Evolutionary conservation across 108 stramenopile species (phyloP), one percentile per base, ranked within the genome.

Genomic region (Fragilaria crotonensis): DNA sequence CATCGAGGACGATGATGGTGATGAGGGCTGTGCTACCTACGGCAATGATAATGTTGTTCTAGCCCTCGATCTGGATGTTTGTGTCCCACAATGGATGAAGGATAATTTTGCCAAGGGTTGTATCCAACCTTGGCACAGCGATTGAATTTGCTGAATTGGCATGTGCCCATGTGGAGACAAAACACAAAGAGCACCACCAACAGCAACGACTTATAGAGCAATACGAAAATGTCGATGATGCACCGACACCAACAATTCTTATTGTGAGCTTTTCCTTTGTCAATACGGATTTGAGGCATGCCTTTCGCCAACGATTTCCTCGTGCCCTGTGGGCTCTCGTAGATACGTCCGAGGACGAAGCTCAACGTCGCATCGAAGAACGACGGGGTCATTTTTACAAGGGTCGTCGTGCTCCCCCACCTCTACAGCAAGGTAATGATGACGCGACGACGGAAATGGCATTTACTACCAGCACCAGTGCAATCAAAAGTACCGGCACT

Each of bases 381-480:
- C 72, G 84, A 45, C 60, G 81, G 59, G 78, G 72, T 9, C 84
- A 85, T 63, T 85, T 85, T 65, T 85, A 85, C 63, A 81, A 77
- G 47, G 78, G 75, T 5, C n/a, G n/a, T n/a, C n/a, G n/a, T n/a
- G 27, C 27, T 14, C 14, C 53, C 22, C 5, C 54, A n/a, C n/a
- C n/a, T n/a, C n/a, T n/a, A n/a, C n/a, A n/a, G n/a, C n/a, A n/a
- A n/a, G n/a, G n/a, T n/a, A n/a, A n/a, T n/a, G n/a, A n/a, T n/a
- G n/a, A n/a, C n/a, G n/a, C n/a, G n/a, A n/a, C n/a, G n/a, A n/a
- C n/a, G n/a, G n/a, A n/a, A n/a, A n/a, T n/a, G n/a, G n/a, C n/a
- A n/a, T n/a, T n/a, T n/a, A n/a, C n/a, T n/a, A n/a, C n/a, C n/a
- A n/a, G n/a, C n/a, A n/a, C n/a, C n/a, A n/a, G n/a, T n/a, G n/a